Conservation (phyloP, 2,329 filamentous ascomycete species). For the Neocucurbitaria cava region DNA sequence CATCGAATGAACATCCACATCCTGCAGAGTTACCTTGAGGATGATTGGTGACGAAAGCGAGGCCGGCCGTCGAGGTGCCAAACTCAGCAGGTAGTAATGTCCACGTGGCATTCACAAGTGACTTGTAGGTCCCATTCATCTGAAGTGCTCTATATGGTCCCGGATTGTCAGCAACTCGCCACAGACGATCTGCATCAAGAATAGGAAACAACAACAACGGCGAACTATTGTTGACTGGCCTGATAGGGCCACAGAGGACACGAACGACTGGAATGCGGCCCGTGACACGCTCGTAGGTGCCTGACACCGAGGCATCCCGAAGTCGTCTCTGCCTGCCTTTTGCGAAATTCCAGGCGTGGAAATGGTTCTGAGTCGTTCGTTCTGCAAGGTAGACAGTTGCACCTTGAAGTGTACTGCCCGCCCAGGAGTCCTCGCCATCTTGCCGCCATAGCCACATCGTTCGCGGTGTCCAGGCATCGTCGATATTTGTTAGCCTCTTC, state of each 20-base stretch:
- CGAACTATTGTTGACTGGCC: not conserved
- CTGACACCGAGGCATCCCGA: not conserved
- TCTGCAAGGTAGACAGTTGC: constrained; percentile 1
- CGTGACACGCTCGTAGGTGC: not conserved
- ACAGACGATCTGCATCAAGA: not conserved
- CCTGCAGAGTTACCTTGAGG: not conserved
- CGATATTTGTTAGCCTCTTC: not conserved
- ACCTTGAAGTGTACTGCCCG: not conserved
- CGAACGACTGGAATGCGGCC: constrained; percentile 3
- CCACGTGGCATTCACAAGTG: not conserved
- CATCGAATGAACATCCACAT: constrained; percentile 5
- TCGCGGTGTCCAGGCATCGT: constrained; percentile 2
- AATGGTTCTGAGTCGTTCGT: not conserved
- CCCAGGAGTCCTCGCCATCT: constrained; percentile 1
- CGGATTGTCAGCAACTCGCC: not conserved
- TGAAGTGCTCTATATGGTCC: not conserved
- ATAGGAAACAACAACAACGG: constrained; percentile 3
- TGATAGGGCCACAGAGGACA: constrained; percentile 1
- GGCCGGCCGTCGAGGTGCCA: not conserved
- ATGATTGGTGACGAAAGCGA: constrained; percentile 4
- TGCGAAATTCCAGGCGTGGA: constrained; percentile 1
- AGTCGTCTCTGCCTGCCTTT: not conserved
- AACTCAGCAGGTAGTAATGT: not conserved
- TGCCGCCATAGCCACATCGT: constrained; percentile 2
- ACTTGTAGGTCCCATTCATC: not conserved